These are phyloP conservation scores for Xylaria sp. DNA, from an alignment of 2,329 filamentous ascomycete species.

Conservation along the genomic window DNA sequence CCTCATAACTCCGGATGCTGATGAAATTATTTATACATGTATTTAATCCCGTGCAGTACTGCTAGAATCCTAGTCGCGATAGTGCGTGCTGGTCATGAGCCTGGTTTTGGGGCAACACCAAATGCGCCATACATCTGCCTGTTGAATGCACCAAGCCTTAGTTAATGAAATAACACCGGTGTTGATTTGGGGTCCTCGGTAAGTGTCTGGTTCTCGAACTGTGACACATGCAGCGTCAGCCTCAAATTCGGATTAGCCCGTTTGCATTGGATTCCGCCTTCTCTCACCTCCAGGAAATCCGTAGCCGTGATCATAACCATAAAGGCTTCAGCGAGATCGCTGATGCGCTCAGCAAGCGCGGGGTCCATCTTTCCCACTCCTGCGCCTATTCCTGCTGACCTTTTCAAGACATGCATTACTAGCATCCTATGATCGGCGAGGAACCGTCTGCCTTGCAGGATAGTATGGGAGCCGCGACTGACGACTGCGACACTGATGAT, in stretches of 20 bases:
- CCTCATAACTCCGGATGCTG: slow-evolving; percentile 2
- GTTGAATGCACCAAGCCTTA: slow-evolving; percentile 2
- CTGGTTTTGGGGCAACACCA: background rate
- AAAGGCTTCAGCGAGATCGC: slow-evolving; percentile 85
- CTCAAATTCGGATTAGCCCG: slow-evolving; percentile 7
- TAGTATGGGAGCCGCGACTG: slow-evolving; percentile 83
- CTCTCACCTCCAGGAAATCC: slow-evolving; percentile 81
- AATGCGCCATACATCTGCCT: background rate
- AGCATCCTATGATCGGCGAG: slow-evolving; percentile 83
- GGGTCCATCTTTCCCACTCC: slow-evolving; percentile 53
- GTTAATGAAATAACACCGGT: slow-evolving; percentile 46
- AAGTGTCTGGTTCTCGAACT: slow-evolving; percentile 47
- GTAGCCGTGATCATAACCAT: slow-evolving; percentile 85
- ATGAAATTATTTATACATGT: slow-evolving; percentile 19
- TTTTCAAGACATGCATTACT: slow-evolving; percentile 90
- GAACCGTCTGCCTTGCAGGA: slow-evolving; percentile 82
- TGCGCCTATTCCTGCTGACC: slow-evolving; percentile 80
- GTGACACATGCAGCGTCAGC: slow-evolving; percentile 36
- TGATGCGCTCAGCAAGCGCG: slow-evolving; percentile 69
- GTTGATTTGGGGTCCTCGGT: slow-evolving; percentile 40
- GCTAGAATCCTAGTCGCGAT: background rate
- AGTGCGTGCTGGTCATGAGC: slow-evolving; percentile 7
- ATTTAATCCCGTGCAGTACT: slow-evolving; percentile 19
- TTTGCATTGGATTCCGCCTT: slow-evolving; percentile 1
- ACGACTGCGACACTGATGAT: slow-evolving; percentile 86